phyloP scores from a whole-genome alignment of 2,329 filamentous ascomycete species.

The Aspergillus melleus region DNA sequence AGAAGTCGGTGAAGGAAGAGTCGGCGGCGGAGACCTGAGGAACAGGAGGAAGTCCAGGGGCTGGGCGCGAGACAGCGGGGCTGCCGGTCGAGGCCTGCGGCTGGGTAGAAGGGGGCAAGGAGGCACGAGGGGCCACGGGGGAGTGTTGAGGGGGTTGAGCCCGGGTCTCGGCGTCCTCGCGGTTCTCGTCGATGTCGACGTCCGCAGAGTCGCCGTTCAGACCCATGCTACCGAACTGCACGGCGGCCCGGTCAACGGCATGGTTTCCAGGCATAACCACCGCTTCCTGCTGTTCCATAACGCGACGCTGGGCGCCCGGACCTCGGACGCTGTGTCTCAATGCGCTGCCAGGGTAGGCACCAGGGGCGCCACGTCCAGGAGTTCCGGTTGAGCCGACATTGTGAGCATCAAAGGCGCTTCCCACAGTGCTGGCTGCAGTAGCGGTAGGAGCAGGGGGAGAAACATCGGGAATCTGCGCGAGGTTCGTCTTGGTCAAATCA shows the following conservation, averaged over 20 bases:
- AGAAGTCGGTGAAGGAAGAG: slow-evolving; percentile 50
- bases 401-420: slow-evolving; percentile 79
- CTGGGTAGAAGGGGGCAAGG: slow-evolving; percentile 69
- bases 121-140: slow-evolving; percentile 80
- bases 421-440: slow-evolving; percentile 84
- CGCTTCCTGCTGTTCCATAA: slow-evolving; percentile 93
- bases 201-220: slow-evolving; percentile 64
- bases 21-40: slow-evolving; percentile 55
- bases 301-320: slow-evolving; percentile 78
- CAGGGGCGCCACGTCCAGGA: slow-evolving; percentile 60
- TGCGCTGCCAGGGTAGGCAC: slow-evolving; percentile 77
- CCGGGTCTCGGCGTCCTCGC: slow-evolving; percentile 92
- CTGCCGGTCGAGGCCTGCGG: slow-evolving; percentile 35
- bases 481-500: slow-evolving; percentile 85
- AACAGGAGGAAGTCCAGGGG: slow-evolving; percentile 62
- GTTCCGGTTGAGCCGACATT: slow-evolving; percentile 54
- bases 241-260: slow-evolving; percentile 85
- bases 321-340: slow-evolving; percentile 73
- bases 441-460: slow-evolving; percentile 75
- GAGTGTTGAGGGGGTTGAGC: slow-evolving; percentile 92
- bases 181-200: slow-evolving; percentile 83
- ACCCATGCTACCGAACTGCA: slow-evolving; percentile 95
- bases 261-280: slow-evolving; percentile 98
- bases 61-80: slow-evolving; percentile 56
- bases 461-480: slow-evolving; percentile 83